Percentiles rank a stretch among this genome's conserved stretches.
These are phyloP conservation scores for Achlya hypogyna DNA, from an alignment of 352 stramenopile species.

Conservation along the genomic window DNA sequence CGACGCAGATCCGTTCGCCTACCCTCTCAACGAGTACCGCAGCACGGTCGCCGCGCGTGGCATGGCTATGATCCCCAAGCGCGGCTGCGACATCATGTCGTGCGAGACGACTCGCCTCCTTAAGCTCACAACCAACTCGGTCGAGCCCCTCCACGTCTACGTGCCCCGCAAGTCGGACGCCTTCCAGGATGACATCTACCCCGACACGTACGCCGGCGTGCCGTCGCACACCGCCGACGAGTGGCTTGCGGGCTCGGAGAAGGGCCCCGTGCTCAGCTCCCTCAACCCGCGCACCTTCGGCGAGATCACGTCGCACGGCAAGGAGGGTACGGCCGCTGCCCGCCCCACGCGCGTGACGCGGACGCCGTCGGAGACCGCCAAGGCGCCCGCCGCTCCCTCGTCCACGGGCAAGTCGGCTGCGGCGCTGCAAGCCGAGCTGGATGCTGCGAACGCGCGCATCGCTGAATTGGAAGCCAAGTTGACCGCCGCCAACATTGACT, in stretches of 20 bases:
- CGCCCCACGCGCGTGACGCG: slow-evolving; percentile 37
- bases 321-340: slow-evolving; percentile 28
- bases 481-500: slow-evolving; percentile 66
- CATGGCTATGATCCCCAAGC: slow-evolving; percentile 98
- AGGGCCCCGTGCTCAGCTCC: slow-evolving; percentile 87
- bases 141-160: slow-evolving; percentile 94
- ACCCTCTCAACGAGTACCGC: slow-evolving; percentile 92
- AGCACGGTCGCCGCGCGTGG: slow-evolving; percentile 94
- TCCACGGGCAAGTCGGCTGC: slow-evolving; percentile 18
- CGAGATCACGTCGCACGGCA: slow-evolving; percentile 81
- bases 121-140: slow-evolving; percentile 94
- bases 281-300: slow-evolving; percentile 86
- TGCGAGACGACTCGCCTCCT: slow-evolving; percentile 95
- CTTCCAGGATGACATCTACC: slow-evolving; percentile 99
- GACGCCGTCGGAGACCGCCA: slow-evolving; percentile 2
- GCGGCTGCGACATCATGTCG: slow-evolving; percentile 95
- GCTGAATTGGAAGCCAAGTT: slow-evolving; percentile 76
- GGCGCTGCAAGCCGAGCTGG: slow-evolving; percentile 68
- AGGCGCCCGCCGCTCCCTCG: background rate
- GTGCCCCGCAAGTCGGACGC: slow-evolving; percentile 98
- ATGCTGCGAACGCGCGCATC: slow-evolving; percentile 75
- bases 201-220: slow-evolving; percentile 90
- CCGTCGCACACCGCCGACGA: slow-evolving; percentile 94
- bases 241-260: slow-evolving; percentile 92
- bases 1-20: slow-evolving; percentile 90